Evolutionary conservation across 2,329 filamentous ascomycete genomes (phyloP), one percentile per base, ranked within the genome.

Genomic region (Diaporthe citri): DNA sequence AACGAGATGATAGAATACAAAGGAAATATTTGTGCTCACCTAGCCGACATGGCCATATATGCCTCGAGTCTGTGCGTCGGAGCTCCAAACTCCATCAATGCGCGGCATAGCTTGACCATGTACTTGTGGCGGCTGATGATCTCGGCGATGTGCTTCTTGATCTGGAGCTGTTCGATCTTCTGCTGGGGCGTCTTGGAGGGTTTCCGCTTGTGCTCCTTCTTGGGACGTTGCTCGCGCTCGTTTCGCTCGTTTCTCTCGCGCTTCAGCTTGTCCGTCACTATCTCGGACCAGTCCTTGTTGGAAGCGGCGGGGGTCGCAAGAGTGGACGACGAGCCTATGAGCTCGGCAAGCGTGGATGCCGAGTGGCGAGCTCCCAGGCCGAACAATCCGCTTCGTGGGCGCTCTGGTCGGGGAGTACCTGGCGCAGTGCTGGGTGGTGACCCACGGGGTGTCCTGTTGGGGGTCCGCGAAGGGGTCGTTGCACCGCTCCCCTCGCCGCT

Each of bases 41-140:
- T 64, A 1, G 96, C 93, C 12, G 94, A 95, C 94, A 96, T 97
- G 77, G 90, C 92, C 90, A 98, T 93, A 82, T 97, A 98, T 81
- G 97, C 94, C 83, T 98, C 96, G 28, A 98, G 87, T 15, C 96
- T 92, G 85, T 98, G 96, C 0, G 95, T 97, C 0, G 96, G 96
- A 0, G 96, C 96, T 17, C 96, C 96, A 77, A 95, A 98, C 80
- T 92, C 88, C 95, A 98, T 98, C 74, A 98, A 86, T 1, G 94
- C 94, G 55, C 92, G 91, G 82, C 96, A 98, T 52, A 98, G 89
- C 82, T 94, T 95, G 72, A 96, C 89, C 17, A 98, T 88, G 81
- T 97, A 98, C 72, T 91, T 90, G 79, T 98, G 95, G 3, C 95
- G 90, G 48, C 92, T 92, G 28, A 98, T 89, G 22, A 94, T 96